These are phyloP conservation scores for Zizania palustris DNA, from an alignment of 202 grass and related monocot genomes.

Conservation along the genomic window DNA sequence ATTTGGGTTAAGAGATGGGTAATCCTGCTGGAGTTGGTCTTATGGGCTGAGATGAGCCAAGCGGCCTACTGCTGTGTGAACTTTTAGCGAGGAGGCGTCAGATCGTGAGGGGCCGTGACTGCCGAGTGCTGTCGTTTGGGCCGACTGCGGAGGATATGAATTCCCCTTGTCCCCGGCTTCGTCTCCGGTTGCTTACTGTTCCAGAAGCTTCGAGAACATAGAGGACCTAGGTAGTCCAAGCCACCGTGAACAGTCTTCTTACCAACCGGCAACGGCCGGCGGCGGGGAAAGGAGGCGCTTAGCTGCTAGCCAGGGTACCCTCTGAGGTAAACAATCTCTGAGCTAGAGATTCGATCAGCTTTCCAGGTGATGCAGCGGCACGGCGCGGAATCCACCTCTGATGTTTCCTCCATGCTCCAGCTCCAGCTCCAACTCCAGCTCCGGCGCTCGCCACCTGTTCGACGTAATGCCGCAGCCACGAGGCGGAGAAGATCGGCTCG, in stretches of 20 bases:
- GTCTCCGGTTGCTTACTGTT: not conserved
- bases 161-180: not conserved
- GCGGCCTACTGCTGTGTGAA: too few relatives aligned
- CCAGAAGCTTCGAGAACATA: not conserved
- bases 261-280: not conserved
- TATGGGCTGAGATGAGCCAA: too few relatives aligned
- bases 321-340: not conserved
- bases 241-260: not conserved
- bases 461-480: not conserved
- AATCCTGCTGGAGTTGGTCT: too few relatives aligned
- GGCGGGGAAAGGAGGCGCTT: not conserved
- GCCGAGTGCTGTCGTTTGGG: too few relatives aligned
- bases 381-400: not conserved
- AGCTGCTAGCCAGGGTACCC: not conserved
- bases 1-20: too few relatives aligned
- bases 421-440: not conserved
- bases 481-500: not conserved
- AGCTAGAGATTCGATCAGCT: not conserved
- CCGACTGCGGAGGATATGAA: too few relatives aligned
- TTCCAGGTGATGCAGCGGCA: not conserved
- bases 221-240: not conserved
- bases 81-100: too few relatives aligned
- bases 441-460: slow-evolving; percentile 27
- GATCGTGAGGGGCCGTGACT: too few relatives aligned
- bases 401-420: not conserved